Evolutionary conservation across 805 yeast genomes (phyloP).

Genomic region (Pichia rugopelliculosa): DNA sequence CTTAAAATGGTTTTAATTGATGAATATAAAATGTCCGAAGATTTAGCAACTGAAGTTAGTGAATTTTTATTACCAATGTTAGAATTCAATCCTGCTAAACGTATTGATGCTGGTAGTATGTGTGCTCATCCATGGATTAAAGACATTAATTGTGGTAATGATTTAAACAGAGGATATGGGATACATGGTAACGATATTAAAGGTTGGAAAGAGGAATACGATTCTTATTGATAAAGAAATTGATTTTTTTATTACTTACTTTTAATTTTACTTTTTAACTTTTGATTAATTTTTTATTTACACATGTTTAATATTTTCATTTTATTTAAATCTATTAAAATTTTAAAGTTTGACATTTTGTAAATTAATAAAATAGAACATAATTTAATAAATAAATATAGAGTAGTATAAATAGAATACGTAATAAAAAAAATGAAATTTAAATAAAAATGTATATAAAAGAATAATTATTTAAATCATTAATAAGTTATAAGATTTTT

Average conservation of each 20-base stretch:
- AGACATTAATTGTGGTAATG: conserved; percentile 20
- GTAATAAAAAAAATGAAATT: not conserved
- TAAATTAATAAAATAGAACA: not conserved
- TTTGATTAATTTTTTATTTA: no score
- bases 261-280: not conserved
- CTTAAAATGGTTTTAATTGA: conserved; percentile 41
- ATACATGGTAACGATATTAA: conserved; percentile 27
- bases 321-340: not conserved
- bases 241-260: not conserved
- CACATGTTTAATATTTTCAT: not conserved
- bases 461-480: not conserved
- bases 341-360: no score
- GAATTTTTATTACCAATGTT: conserved; percentile 47
- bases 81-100: conserved; percentile 37
- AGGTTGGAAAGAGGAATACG: conserved; percentile 18
- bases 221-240: not conserved
- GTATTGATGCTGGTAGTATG: conserved; percentile 50
- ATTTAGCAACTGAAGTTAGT: conserved; percentile 32
- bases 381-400: not conserved
- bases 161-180: conserved; percentile 23
- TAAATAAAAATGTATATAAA: not conserved
- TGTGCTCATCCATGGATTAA: conserved; percentile 48
- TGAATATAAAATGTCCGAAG: conserved; percentile 39
- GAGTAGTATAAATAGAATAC: not conserved
- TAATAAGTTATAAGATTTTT: not conserved